These are phyloP conservation scores for Tricholoma sp. DNA, from an alignment of 768 basidiomycete species.

Conservation along the genomic window DNA sequence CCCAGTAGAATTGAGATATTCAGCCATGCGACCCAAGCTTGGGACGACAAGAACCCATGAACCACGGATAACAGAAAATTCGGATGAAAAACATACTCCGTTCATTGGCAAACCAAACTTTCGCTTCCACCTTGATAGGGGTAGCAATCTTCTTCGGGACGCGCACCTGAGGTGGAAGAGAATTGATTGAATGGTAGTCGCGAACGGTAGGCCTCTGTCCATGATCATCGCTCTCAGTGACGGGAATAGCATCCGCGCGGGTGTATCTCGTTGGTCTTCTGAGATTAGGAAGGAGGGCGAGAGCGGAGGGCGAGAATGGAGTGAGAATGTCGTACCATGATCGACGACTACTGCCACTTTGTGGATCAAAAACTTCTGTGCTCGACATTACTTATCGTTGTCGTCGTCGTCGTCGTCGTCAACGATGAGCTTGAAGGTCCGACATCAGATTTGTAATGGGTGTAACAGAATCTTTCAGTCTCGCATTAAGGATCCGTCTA, in stretches of 20 bases:
- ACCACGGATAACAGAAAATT: background rate
- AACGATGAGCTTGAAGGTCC: background rate
- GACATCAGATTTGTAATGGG: background rate
- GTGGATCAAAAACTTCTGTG: background rate
- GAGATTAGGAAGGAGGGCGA: constrained; percentile 41
- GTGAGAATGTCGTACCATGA: constrained; percentile 59
- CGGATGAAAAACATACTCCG: constrained; percentile 50
- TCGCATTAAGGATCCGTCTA: background rate
- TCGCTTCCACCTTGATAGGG: constrained; percentile 83
- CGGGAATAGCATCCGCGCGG: constrained; percentile 71
- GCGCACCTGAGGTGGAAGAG: constrained; percentile 56
- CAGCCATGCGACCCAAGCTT: constrained; percentile 93
- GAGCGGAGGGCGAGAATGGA: constrained; percentile 68
- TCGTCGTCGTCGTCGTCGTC: background rate
- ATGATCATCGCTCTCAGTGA: constrained; percentile 41
- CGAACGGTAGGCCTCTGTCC: constrained; percentile 58
- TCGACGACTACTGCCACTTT: constrained; percentile 29
- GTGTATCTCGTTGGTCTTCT: constrained; percentile 48
- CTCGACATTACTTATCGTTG: background rate
- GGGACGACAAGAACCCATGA: background rate
- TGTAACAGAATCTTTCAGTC: background rate
- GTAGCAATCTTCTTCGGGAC: constrained; percentile 82
- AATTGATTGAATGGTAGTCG: constrained; percentile 74
- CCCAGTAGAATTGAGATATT: constrained; percentile 81
- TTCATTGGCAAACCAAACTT: constrained; percentile 98